These are phyloP conservation scores for Cryptococcus sp. DNA, from an alignment of 1,284 basidiomycete species.

Conservation along the genomic window DNA sequence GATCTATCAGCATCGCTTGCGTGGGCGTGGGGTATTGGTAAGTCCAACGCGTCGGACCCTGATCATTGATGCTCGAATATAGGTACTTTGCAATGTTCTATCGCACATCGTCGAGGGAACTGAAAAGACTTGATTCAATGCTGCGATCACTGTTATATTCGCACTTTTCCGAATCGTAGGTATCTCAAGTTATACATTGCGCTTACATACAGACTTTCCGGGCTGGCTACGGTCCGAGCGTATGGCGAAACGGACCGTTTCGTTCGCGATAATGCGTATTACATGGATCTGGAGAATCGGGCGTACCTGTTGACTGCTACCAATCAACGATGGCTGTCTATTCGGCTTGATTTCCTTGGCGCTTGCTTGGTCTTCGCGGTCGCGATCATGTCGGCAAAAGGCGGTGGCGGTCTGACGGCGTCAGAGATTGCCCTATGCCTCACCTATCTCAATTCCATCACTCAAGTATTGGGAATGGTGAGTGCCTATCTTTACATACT, in stretches of 20 bases:
- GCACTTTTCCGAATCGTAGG: slow-evolving; percentile 73
- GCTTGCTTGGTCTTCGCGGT: slow-evolving; percentile 66
- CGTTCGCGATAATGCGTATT: slow-evolving; percentile 66
- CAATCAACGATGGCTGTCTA: slow-evolving; percentile 67
- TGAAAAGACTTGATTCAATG: slow-evolving; percentile 60
- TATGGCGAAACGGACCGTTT: slow-evolving; percentile 68
- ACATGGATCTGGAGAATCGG: slow-evolving; percentile 73
- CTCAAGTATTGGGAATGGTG: slow-evolving; percentile 59
- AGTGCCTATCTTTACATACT: slow-evolving; percentile 7
- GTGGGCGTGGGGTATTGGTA: slow-evolving; percentile 40
- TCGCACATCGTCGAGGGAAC: slow-evolving; percentile 78
- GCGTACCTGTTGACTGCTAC: slow-evolving; percentile 57
- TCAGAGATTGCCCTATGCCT: slow-evolving; percentile 72
- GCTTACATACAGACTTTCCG: slow-evolving; percentile 56
- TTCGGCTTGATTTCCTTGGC: slow-evolving; percentile 74
- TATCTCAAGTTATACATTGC: slow-evolving; percentile 50
- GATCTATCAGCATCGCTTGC: slow-evolving; percentile 26
- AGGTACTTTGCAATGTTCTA: slow-evolving; percentile 63
- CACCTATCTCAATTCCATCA: slow-evolving; percentile 61
- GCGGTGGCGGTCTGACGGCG: slow-evolving; percentile 61
- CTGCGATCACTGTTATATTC: slow-evolving; percentile 71
- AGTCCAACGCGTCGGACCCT: neutral
- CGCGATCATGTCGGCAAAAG: slow-evolving; percentile 54
- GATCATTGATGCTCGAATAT: slow-evolving; percentile 1
- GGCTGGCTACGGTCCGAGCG: slow-evolving; percentile 72